Base-by-base conservation (phyloP, 345 rosid genomes). In the Eucalyptus pumila region DNA sequence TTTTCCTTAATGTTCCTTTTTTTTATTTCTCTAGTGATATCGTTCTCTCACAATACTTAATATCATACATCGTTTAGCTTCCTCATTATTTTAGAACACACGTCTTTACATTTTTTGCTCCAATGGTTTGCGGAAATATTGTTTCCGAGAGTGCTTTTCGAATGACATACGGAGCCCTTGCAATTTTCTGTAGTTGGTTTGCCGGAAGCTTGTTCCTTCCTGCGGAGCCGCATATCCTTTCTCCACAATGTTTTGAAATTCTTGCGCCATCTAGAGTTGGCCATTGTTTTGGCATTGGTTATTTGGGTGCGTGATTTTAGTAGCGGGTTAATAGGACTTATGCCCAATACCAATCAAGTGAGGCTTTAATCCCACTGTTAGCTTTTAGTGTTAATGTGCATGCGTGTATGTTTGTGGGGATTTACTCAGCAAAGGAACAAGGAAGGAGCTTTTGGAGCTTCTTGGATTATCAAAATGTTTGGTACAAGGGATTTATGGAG, bases 161-260 rank as follows among this genome's bases (percentile, higher is more conserved):
- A 32, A 93, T 90, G 40, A 93, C 91, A 89, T 93, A 92, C 93
- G 92, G 21, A 92, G 83, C 90, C 90, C 91, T 51, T 86, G 92
- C n/a, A 11, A 26, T 13, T 60, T 60, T 26, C 13, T 60, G n/a
- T 60, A 60, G 67, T 11, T 60, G 67, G n/a, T 60, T 5, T 60
- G 67, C 67, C 8, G n/a, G 32, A 60, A 60, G 67, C 32, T 60
- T 60, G 32, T 60, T 26, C 32, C 67, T 27, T 26, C 67, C 7
- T 26, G 30, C 14, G 30, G 30, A 27, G 67, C 32, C n/a, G 14
- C n/a, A 27, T 60, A 27, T 60, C 67, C 67, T 60, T 60, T 26
- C 67, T 60, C 16, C 67, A 11, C n/a, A 12, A 26, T 60, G 2
- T 12, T 30, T 12, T 30, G 14, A 12, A 27, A 26, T 27, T 52